Percentiles rank a stretch among this genome's conserved stretches.
phyloP scores from a whole-genome alignment of 805 yeast species.

The Lachancea kluyveri region DNA sequence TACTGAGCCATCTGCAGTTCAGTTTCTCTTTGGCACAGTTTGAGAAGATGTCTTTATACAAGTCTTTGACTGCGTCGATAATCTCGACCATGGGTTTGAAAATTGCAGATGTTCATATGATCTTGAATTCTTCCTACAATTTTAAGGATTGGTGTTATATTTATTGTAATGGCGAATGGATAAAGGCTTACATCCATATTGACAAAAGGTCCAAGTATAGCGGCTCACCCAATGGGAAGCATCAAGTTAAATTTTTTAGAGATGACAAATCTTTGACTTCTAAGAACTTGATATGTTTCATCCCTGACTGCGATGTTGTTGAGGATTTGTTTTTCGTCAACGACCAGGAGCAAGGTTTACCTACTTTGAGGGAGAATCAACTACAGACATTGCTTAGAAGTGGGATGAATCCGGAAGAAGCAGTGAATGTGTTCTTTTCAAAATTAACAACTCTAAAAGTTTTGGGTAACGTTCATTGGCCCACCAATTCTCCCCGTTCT shows the following conservation, averaged over 20 bases:
- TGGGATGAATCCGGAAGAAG: slow-evolving; percentile 1
- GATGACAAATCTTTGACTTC: slow-evolving; percentile 21
- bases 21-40: slow-evolving; percentile 13
- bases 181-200: slow-evolving; percentile 30
- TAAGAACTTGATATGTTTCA: slow-evolving; percentile 24
- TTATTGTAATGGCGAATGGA: slow-evolving; percentile 25
- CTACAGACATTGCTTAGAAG: slow-evolving; percentile 3
- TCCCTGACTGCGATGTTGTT: slow-evolving; percentile 22
- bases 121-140: slow-evolving; percentile 23
- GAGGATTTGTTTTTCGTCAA: slow-evolving; percentile 26
- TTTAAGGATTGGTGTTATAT: slow-evolving; percentile 33
- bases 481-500: slow-evolving; percentile 3
- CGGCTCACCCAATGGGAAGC: slow-evolving; percentile 17
- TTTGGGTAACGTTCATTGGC: slow-evolving; percentile 8
- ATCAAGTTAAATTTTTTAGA: slow-evolving; percentile 25
- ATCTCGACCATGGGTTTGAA: slow-evolving; percentile 22
- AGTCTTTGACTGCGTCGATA: slow-evolving; percentile 25
- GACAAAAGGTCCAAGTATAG: slow-evolving; percentile 16
- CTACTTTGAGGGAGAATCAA: not conserved
- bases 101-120: slow-evolving; percentile 25
- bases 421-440: slow-evolving; percentile 2
- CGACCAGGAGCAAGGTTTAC: slow-evolving; percentile 4
- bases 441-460: slow-evolving; percentile 6
- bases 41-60: slow-evolving; percentile 22
- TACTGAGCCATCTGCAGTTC: no score